Conservation (phyloP, 331 rosid species). For the Spiraea crenata region DNA sequence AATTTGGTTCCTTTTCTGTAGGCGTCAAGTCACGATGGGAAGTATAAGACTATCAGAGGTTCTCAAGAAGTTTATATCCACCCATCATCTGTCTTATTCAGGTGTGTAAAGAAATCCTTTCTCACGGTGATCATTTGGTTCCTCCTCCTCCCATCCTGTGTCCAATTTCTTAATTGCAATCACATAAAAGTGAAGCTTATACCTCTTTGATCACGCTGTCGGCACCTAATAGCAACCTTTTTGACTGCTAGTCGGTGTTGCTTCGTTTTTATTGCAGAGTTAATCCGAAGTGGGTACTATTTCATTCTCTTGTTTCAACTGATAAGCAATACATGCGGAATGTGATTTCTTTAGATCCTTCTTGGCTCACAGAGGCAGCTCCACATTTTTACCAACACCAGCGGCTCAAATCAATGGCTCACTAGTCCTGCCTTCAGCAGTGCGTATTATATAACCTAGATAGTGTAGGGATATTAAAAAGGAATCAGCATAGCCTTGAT, state of each 20-base stretch:
- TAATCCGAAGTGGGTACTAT: conserved; percentile 93
- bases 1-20: conserved; percentile 32
- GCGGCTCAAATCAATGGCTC: conserved; percentile 43
- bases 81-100: conserved; percentile 91
- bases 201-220: no score
- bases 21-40: conserved; percentile 83
- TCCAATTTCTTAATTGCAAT: no score
- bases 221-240: no score
- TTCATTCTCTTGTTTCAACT: conserved; percentile 78
- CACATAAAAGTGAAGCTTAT: no score
- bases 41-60: conserved; percentile 83
- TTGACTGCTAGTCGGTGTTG: neutral
- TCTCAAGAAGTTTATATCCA: conserved; percentile 89
- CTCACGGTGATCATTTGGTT: neutral
- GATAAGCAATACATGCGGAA: conserved; percentile 91
- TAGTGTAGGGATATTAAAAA: neutral
- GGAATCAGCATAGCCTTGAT: neutral
- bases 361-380: conserved; percentile 79
- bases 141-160: neutral
- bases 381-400: conserved; percentile 85
- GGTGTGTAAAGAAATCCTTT: conserved; percentile 39
- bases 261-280: conserved; percentile 52
- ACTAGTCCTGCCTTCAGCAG: conserved; percentile 10
- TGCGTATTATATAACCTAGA: neutral
- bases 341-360: conserved; percentile 76